phyloP scores from a whole-genome alignment of 208 protist genomes.

The Zelonia costaricensis region DNA sequence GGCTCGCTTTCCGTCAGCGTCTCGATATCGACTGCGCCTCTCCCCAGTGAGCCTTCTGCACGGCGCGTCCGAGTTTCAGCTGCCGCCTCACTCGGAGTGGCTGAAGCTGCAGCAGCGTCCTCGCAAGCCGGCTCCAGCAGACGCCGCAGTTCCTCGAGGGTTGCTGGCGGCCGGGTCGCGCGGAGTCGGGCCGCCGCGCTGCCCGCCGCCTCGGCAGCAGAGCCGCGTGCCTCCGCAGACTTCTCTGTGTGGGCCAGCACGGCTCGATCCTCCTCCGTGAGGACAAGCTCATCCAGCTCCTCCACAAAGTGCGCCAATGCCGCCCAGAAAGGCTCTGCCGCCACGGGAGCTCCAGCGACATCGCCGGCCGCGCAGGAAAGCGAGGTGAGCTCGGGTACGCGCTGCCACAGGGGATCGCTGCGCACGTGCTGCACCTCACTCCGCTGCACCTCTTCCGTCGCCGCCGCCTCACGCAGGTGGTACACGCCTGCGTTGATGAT shows the following conservation, averaged over 20 bases:
- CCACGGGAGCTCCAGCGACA: neutral
- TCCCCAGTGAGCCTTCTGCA: too few relatives aligned
- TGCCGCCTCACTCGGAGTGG: too few relatives aligned
- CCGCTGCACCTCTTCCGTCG: neutral
- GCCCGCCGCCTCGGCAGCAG: neutral
- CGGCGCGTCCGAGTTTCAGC: too few relatives aligned
- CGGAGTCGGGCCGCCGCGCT: conserved; percentile 4
- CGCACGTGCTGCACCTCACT: too few relatives aligned
- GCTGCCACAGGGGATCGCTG: too few relatives aligned
- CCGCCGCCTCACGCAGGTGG: conserved; percentile 12
- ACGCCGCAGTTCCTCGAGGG: neutral
- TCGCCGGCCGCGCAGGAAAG: neutral
- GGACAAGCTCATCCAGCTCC: conserved; percentile 30
- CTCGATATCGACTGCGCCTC: too few relatives aligned
- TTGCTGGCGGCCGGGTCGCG: conserved; percentile 9
- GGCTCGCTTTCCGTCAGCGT: too few relatives aligned
- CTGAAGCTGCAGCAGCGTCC: neutral
- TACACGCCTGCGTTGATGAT: conserved; percentile 62
- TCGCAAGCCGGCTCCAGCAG: neutral
- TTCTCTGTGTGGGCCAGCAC: too few relatives aligned
- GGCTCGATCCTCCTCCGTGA: conserved; percentile 36
- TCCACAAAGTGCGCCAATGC: conserved; percentile 24
- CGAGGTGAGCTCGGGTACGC: too few relatives aligned
- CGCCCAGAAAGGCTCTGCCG: conserved; percentile 10
- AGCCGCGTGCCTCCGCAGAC: too few relatives aligned